Evolutionary conservation across 1,284 basidiomycete species (phyloP), one percentile per base, ranked within the genome.

Genomic region (Entoloma clypeatum): DNA sequence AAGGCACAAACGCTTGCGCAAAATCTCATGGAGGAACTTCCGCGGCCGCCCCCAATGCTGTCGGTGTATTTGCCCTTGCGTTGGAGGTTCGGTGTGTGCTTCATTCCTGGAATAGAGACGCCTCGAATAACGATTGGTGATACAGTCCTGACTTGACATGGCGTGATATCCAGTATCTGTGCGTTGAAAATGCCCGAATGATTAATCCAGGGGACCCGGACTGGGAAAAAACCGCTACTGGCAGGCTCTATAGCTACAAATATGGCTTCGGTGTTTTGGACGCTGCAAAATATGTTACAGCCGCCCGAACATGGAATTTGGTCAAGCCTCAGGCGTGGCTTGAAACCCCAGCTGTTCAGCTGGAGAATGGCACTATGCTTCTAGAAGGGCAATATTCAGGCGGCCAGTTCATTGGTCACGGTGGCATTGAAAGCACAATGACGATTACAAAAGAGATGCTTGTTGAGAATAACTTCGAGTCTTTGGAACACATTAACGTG

Each of bases 241-340:
- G 92, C 5, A 75, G 86, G 30, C 75, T 69, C 31, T 99, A 87
- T 68, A 95, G 92, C 59, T 98, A 99, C 75, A 98, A 98, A 64
- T 99, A 95, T 55, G 96, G 96, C 2, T 99, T 86, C 58, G 96
- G 96, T 16, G 80, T 80, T 30, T 72, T 99, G 46, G 87, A 97
- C 59, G 95, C 86, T 1, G 88, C 83, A 39, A 72, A 66, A 30
- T 92, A 90, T 53, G 83, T 99, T 49, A 85, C 79, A 47, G 84
- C 85, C 1, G 91, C 93, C 2, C 75, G 84, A 56, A 63, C 70
- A 2, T 98, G 94, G 92, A 63, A 84, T 43, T 74, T 87, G 7
- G 93, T 97, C 55, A 97, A 95, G 58, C 93, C 95, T 1, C 96
- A 99, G 65, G 80, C 90, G 0, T 98, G 92, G 91, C 74, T 90